A percentile compares a stretch with the other conserved stretches of the same genome.
These are phyloP conservation scores for Auriscalpium vulgare DNA, from an alignment of 768 basidiomycete genomes.

Conservation along the genomic window DNA sequence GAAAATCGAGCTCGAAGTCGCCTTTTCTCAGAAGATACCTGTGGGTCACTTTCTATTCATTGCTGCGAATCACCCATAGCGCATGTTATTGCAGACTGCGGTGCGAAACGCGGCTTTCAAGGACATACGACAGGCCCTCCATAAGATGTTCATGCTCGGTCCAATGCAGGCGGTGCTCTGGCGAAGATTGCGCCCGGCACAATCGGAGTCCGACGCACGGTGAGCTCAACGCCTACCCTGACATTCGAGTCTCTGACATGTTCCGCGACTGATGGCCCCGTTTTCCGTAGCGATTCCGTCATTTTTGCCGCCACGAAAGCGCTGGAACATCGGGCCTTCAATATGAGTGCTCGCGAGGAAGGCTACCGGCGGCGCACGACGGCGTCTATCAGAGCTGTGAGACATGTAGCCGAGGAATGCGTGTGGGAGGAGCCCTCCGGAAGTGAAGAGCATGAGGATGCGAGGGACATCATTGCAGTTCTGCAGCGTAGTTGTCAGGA, in stretches of 20 bases:
- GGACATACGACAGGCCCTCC: not conserved
- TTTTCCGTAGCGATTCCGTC: not conserved
- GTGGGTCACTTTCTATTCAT: conserved; percentile 17
- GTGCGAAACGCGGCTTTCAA: not conserved
- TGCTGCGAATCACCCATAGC: not conserved
- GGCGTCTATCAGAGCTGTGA: conserved; percentile 1
- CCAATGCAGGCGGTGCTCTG: not conserved
- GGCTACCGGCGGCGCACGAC: not conserved
- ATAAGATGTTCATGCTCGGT: not conserved
- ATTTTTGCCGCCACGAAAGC: not conserved
- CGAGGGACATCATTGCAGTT: not conserved
- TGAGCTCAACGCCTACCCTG: not conserved
- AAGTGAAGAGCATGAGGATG: not conserved
- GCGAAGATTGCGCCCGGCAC: not conserved
- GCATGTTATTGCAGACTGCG: not conserved
- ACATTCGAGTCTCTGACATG: not conserved
- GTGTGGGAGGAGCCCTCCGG: not conserved
- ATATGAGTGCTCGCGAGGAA: not conserved
- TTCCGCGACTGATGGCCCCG: not conserved
- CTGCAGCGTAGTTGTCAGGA: no score
- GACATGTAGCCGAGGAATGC: not conserved
- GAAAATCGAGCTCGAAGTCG: conserved; percentile 27
- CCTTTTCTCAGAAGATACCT: conserved; percentile 33
- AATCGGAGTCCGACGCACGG: not conserved
- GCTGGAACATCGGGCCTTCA: not conserved